Evolutionary conservation across 495 filamentous ascomycete genomes (phyloP).

Genomic region (Staphylotrichum tortipilum): DNA sequence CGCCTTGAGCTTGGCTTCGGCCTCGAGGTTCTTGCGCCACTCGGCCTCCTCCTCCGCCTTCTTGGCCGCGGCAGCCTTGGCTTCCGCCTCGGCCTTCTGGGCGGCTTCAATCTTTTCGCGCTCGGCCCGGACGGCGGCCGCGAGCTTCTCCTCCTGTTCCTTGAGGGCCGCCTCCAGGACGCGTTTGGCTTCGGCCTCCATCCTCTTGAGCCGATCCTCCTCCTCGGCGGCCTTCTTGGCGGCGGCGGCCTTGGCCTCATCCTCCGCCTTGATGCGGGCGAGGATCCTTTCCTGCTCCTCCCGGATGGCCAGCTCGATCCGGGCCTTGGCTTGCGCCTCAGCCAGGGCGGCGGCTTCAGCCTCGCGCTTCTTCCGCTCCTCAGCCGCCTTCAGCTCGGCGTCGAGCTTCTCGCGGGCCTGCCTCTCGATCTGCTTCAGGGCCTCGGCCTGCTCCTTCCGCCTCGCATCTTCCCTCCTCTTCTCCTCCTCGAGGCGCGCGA

Average conservation of each 20-base stretch:
- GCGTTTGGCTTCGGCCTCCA: slow-evolving; percentile 34
- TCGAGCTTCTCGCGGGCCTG: slow-evolving; percentile 36
- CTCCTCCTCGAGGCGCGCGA: slow-evolving; percentile 33
- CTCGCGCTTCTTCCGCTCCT: slow-evolving; percentile 39
- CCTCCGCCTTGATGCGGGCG: slow-evolving; percentile 14
- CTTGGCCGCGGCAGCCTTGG: slow-evolving; percentile 31
- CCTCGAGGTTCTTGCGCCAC: slow-evolving; percentile 34
- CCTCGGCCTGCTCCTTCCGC: slow-evolving; percentile 28
- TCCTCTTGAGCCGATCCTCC: slow-evolving; percentile 15
- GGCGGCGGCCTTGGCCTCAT: slow-evolving; percentile 24
- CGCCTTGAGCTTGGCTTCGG: slow-evolving; percentile 38
- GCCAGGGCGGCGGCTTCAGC: slow-evolving; percentile 39
- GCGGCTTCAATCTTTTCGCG: slow-evolving; percentile 30
- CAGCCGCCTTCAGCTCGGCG: slow-evolving; percentile 31
- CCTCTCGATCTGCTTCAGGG: slow-evolving; percentile 31
- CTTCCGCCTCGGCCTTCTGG: slow-evolving; percentile 32
- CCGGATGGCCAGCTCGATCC: slow-evolving; percentile 28
- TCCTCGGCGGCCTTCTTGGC: slow-evolving; percentile 28
- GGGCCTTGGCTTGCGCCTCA: slow-evolving; percentile 32
- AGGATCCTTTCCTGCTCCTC: slow-evolving; percentile 23
- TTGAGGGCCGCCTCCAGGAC: slow-evolving; percentile 46
- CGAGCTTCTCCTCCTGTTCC: slow-evolving; percentile 36
- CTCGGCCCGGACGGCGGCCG: slow-evolving; percentile 22
- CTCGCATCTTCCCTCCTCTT: slow-evolving; percentile 24
- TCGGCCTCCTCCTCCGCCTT: slow-evolving; percentile 42